These are phyloP conservation scores for Salinomyces thailandicus DNA, from an alignment of 2,329 filamentous ascomycete genomes.

Conservation along the genomic window DNA sequence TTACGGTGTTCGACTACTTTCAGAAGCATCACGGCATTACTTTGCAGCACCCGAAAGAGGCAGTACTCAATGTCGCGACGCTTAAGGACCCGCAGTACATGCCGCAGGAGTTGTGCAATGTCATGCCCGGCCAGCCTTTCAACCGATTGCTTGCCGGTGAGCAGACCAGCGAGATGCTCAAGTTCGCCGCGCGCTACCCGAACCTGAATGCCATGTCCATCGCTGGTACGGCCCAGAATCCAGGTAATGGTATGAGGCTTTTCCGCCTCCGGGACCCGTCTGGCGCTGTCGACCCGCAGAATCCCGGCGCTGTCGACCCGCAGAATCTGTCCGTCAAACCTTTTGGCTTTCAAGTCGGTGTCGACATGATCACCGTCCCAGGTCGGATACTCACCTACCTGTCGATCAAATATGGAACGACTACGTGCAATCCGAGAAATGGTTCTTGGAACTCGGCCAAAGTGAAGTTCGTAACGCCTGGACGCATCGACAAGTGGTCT, in stretches of 20 bases:
- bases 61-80: constrained; percentile 53
- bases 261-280: constrained; percentile 45
- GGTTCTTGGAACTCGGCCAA: constrained; percentile 26
- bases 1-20: constrained; percentile 46
- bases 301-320: constrained; percentile 6
- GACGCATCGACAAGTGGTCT: constrained; percentile 41
- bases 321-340: constrained; percentile 18
- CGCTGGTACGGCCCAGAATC: constrained; percentile 19
- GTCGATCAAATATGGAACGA: constrained; percentile 44
- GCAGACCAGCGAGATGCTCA: constrained; percentile 60
- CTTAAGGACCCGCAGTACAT: constrained; percentile 49
- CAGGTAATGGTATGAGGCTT: constrained; percentile 44
- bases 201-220: constrained; percentile 58
- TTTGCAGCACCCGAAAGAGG: constrained; percentile 41
- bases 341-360: constrained; percentile 55
- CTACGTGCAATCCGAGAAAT: constrained; percentile 9
- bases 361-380: constrained; percentile 57
- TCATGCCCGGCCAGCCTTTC: constrained; percentile 55
- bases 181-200: constrained; percentile 59
- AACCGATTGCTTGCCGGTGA: constrained; percentile 47
- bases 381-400: constrained; percentile 59
- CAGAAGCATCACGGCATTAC: constrained; percentile 30
- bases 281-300: neutral
- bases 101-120: constrained; percentile 54
- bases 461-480: constrained; percentile 46